Evolutionary conservation across 1,284 basidiomycete species (phyloP).

Genomic region (Ceratobasidium theobromae): DNA sequence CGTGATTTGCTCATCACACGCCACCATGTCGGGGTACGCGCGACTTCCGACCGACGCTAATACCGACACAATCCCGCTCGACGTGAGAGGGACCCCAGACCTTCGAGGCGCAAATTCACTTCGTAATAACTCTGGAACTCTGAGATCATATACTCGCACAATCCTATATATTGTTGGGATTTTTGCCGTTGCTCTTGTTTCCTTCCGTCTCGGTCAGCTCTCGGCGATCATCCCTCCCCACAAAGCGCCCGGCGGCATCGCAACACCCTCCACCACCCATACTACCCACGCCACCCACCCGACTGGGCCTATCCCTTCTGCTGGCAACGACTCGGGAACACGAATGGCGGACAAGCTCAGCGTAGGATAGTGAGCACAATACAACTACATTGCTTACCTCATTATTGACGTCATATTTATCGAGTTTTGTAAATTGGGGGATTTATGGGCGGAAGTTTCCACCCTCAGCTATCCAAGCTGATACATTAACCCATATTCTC

Average conservation of each 20-base stretch:
- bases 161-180: not conserved
- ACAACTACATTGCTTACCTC: not conserved
- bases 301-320: not conserved
- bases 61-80: slow-evolving; percentile 11
- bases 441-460: slow-evolving; percentile 90
- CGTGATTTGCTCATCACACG: not conserved
- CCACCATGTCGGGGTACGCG: slow-evolving; percentile 13
- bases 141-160: slow-evolving; percentile 9
- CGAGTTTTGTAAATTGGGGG: slow-evolving; percentile 55
- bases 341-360: slow-evolving; percentile 20
- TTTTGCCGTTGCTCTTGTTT: slow-evolving; percentile 19
- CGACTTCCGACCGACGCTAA: slow-evolving; percentile 14
- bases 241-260: slow-evolving; percentile 6
- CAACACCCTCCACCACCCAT: no score
- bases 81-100: not conserved
- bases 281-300: no score
- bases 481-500: slow-evolving; percentile 83
- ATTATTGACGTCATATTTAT: not conserved
- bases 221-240: not conserved
- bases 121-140: not conserved
- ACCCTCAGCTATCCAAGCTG: slow-evolving; percentile 74
- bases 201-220: slow-evolving; percentile 23
- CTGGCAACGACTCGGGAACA: not conserved
- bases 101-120: no score
- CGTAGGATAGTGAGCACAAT: slow-evolving; percentile 23